Evolutionary conservation across 257 asterid species (phyloP).

Genomic region (Solanum gracilifrons): DNA sequence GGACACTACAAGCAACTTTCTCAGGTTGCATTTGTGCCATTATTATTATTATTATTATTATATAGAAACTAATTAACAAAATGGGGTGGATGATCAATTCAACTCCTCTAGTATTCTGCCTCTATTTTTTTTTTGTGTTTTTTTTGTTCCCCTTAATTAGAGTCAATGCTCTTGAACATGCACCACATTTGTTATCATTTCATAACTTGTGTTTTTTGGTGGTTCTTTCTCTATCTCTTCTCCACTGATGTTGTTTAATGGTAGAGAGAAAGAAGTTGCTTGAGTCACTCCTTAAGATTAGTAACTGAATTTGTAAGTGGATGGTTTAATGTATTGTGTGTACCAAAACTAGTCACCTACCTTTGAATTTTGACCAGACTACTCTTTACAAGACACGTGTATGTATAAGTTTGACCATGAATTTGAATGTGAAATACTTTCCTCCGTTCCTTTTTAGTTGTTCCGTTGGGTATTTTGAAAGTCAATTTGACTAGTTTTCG

Average conservation of each 20-base stretch:
- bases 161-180: neutral
- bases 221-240: neutral
- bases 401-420: neutral
- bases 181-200: neutral
- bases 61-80: neutral
- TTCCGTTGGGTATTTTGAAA: too few species aligned
- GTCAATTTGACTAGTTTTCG: neutral
- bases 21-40: slow-evolving; percentile 39
- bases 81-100: neutral
- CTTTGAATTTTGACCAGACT: neutral
- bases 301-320: neutral
- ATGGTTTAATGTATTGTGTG: neutral
- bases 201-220: neutral
- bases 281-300: neutral
- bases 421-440: neutral
- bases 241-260: neutral
- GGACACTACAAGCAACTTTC: slow-evolving; percentile 1
- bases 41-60: neutral
- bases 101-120: neutral
- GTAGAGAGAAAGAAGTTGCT: slow-evolving; percentile 1
- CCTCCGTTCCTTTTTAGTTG: neutral
- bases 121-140: neutral
- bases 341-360: neutral
- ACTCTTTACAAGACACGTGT: neutral
- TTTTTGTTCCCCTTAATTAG: neutral